A percentile compares a stretch with the other conserved stretches of the same genome.
phyloP scores from a whole-genome alignment of 164 flowering plant species.

The Amborella trichopoda region DNA sequence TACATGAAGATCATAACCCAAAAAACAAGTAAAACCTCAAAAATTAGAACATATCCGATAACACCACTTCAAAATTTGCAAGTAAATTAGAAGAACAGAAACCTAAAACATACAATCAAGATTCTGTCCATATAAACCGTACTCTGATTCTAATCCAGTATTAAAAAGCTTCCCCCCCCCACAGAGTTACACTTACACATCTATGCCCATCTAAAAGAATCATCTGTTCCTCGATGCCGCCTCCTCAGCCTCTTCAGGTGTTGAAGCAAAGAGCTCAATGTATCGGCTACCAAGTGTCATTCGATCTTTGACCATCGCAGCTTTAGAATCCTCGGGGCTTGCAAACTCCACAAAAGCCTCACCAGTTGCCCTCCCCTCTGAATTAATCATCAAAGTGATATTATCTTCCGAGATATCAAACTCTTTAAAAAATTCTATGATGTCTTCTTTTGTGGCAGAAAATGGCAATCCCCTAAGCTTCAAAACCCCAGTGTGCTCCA shows the following conservation, averaged over 20 bases:
- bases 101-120: too few species aligned
- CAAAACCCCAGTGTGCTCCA: constrained; percentile 65
- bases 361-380: constrained; percentile 74
- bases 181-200: too few species aligned
- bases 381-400: constrained; percentile 44
- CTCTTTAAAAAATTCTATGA: constrained; percentile 74
- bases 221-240: constrained; percentile 56
- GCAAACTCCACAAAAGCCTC: constrained; percentile 89
- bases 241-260: constrained; percentile 61
- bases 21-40: too few species aligned
- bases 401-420: constrained; percentile 56
- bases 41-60: too few species aligned
- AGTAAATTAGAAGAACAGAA: too few species aligned
- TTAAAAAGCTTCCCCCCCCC: too few species aligned
- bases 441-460: constrained; percentile 71
- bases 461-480: constrained; percentile 84
- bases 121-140: too few species aligned
- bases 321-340: constrained; percentile 65
- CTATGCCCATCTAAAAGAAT: constrained; percentile 13
- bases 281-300: constrained; percentile 86
- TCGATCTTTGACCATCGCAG: constrained; percentile 82
- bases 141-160: too few species aligned
- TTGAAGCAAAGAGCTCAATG: constrained; percentile 75
- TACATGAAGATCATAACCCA: too few species aligned
- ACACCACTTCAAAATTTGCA: too few species aligned